These are phyloP conservation scores for Trifolium subterraneum DNA, from an alignment of 306 rosid genomes.

Conservation along the genomic window DNA sequence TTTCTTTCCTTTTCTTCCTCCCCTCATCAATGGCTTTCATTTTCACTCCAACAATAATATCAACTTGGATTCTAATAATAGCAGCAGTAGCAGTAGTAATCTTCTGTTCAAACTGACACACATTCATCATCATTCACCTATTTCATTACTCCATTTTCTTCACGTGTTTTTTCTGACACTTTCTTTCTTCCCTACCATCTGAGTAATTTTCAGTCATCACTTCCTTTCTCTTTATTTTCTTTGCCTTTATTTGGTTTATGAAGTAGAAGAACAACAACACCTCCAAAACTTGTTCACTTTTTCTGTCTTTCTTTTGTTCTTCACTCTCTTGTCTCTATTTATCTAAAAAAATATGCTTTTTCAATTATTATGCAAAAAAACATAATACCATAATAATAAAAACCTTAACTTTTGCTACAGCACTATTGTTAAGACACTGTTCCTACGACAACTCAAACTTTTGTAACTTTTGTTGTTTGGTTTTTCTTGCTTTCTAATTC, in stretches of 20 bases:
- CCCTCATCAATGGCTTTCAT: slow-evolving; percentile 6
- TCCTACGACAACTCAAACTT: background rate
- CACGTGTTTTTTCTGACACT: slow-evolving; percentile 21
- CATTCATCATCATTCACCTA: background rate
- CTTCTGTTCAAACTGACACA: background rate
- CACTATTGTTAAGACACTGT: background rate
- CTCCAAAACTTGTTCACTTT: no score
- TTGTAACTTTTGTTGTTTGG: background rate
- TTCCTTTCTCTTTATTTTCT: background rate
- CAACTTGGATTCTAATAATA: background rate
- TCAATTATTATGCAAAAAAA: background rate
- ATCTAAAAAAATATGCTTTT: slow-evolving; percentile 2
- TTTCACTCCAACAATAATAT: background rate
- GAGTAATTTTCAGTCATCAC: background rate
- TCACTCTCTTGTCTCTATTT: background rate
- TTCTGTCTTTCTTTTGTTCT: background rate
- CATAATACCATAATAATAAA: background rate
- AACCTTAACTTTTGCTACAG: background rate
- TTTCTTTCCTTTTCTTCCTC: background rate
- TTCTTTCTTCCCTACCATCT: background rate
- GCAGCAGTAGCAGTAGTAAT: background rate
- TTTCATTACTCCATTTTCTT: background rate
- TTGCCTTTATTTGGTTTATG: background rate
- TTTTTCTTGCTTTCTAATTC: slow-evolving; percentile 2
- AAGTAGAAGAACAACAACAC: background rate